These are phyloP conservation scores for Pichia heedii DNA, from an alignment of 805 yeast species.

Conservation along the genomic window DNA sequence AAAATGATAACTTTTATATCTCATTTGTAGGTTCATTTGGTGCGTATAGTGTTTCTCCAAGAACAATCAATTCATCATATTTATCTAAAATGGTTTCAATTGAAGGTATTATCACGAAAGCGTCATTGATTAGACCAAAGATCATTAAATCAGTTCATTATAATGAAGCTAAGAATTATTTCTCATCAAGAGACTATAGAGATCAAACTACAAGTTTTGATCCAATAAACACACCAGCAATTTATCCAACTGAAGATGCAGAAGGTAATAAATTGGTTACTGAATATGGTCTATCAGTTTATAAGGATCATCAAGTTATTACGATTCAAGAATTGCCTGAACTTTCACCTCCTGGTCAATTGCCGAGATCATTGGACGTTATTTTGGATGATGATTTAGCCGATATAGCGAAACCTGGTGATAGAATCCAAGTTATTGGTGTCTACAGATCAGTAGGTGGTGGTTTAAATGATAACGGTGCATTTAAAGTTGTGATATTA, in stretches of 20 bases:
- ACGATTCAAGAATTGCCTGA: constrained; percentile 98
- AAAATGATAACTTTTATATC: constrained; percentile 58
- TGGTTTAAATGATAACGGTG: constrained; percentile 46
- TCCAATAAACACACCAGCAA: constrained; percentile 72
- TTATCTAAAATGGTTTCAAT: constrained; percentile 77
- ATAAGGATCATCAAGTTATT: constrained; percentile 87
- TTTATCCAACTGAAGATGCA: constrained; percentile 87
- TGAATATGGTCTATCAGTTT: constrained; percentile 88
- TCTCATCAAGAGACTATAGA: constrained; percentile 84
- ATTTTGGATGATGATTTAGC: constrained; percentile 93
- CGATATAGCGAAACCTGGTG: constrained; percentile 91
- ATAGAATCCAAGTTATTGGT: constrained; percentile 88
- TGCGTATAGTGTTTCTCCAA: constrained; percentile 74
- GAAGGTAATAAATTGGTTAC: constrained; percentile 84
- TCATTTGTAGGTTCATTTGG: constrained; percentile 92
- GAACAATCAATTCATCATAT: constrained; percentile 70
- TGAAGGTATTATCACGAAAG: constrained; percentile 93
- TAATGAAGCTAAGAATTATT: constrained; percentile 73
- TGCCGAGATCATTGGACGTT: constrained; percentile 88
- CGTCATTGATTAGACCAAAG: constrained; percentile 90
- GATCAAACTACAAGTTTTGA: constrained; percentile 90
- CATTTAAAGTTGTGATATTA: constrained; percentile 74
- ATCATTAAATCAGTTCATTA: constrained; percentile 87
- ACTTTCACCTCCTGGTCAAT: constrained; percentile 94
- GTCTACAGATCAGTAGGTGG: constrained; percentile 89